Percentiles rank a stretch among this genome's conserved stretches.
Evolutionary conservation across 2,329 filamentous ascomycete genomes (phyloP).

Genomic region (Triangularia verruculosa): DNA sequence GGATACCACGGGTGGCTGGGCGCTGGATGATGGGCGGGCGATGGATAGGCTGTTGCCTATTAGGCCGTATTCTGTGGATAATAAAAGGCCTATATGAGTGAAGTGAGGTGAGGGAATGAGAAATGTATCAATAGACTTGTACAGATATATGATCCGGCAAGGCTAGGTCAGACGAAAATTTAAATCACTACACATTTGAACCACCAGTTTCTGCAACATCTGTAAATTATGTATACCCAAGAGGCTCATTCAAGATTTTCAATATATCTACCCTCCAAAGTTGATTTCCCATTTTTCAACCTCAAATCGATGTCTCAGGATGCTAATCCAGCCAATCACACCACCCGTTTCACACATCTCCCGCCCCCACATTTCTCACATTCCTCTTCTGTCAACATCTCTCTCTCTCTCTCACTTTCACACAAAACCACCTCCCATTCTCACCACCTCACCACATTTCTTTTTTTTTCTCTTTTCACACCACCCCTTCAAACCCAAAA

Average conservation of each 20-base stretch:
- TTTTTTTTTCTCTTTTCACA: neutral
- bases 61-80: slow-evolving; percentile 21
- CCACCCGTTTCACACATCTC: neutral
- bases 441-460: neutral
- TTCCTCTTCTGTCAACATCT: neutral
- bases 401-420: neutral
- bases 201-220: no score
- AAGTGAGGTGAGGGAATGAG: neutral
- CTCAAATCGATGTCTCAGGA: neutral
- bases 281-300: no score
- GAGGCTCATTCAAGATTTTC: no score
- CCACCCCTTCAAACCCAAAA: no score
- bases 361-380: neutral
- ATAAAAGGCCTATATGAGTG: neutral
- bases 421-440: neutral
- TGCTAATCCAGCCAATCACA: neutral
- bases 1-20: slow-evolving; percentile 56
- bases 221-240: no score
- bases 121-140: neutral
- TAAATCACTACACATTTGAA: neutral
- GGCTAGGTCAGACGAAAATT: neutral
- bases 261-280: no score
- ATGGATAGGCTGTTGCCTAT: slow-evolving; percentile 53
- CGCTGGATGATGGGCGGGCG: slow-evolving; percentile 56
- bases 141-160: neutral